phyloP scores from a whole-genome alignment of 345 rosid species.

The Pugionium dolabratum region DNA sequence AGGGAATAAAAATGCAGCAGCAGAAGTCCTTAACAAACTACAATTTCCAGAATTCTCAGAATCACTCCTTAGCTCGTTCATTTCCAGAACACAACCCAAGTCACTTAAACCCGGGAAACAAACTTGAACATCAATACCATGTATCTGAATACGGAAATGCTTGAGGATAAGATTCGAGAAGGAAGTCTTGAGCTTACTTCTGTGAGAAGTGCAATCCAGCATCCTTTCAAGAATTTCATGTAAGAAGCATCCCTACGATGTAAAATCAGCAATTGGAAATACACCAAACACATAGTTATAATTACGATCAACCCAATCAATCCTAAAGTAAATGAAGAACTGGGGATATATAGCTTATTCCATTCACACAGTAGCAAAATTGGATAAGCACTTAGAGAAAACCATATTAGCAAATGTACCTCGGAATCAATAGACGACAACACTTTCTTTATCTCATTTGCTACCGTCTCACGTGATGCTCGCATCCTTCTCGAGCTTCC shows the following conservation, averaged over 20 bases:
- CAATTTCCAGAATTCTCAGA: constrained; percentile 53
- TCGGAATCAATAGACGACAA: constrained; percentile 71
- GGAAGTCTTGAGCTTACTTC: constrained; percentile 49
- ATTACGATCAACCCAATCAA: not conserved
- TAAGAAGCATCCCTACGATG: constrained; percentile 64
- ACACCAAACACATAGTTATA: constrained; percentile 21
- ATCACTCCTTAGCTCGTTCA: constrained; percentile 58
- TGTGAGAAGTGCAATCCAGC: constrained; percentile 42
- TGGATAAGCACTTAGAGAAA: not conserved
- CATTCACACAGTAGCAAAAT: constrained; percentile 8
- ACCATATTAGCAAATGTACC: constrained; percentile 45
- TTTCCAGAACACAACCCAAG: constrained; percentile 46
- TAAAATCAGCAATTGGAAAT: constrained; percentile 2
- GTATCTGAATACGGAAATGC: constrained; percentile 57
- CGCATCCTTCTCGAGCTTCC: constrained; percentile 40
- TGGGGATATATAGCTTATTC: not conserved
- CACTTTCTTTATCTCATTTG: constrained; percentile 50
- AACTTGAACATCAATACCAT: constrained; percentile 48
- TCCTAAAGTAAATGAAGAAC: not conserved
- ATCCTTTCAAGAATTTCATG: constrained; percentile 66
- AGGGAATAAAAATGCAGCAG: constrained; percentile 55
- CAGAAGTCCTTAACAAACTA: constrained; percentile 55
- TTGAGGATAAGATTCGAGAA: constrained; percentile 62
- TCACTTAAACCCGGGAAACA: constrained; percentile 53
- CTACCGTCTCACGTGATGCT: constrained; percentile 36